Evolutionary conservation across 2,329 filamentous ascomycete species (phyloP).

Genomic region (Gaeumannomyces tritici): DNA sequence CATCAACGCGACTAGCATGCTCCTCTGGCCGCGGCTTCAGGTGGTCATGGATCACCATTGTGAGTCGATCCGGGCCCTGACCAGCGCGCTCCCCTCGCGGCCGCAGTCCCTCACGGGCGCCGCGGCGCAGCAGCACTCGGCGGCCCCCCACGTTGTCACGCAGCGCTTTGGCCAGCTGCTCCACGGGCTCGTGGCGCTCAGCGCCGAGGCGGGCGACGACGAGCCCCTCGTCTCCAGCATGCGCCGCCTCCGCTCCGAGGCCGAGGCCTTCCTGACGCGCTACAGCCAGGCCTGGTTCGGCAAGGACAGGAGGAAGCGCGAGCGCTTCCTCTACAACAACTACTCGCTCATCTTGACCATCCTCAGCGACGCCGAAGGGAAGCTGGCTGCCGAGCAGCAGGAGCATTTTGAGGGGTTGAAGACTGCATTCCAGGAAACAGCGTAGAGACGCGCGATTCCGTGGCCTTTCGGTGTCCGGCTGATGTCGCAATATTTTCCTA

Average conservation of each 20-base stretch:
- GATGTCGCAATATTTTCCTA: background rate
- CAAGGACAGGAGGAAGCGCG: slow-evolving; percentile 66
- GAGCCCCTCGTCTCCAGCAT: slow-evolving; percentile 83
- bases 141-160: slow-evolving; percentile 82
- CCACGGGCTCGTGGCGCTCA: slow-evolving; percentile 73
- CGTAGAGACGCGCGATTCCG: slow-evolving; percentile 9
- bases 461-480: background rate
- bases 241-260: slow-evolving; percentile 65
- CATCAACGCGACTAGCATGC: slow-evolving; percentile 90
- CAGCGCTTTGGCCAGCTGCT: slow-evolving; percentile 93
- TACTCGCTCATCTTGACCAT: slow-evolving; percentile 93
- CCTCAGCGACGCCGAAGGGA: slow-evolving; percentile 67
- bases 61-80: slow-evolving; percentile 66
- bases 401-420: slow-evolving; percentile 63
- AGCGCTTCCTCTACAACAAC: slow-evolving; percentile 90
- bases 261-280: slow-evolving; percentile 73
- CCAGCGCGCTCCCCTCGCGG: slow-evolving; percentile 36
- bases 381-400: slow-evolving; percentile 65
- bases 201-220: slow-evolving; percentile 85
- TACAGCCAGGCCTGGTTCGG: slow-evolving; percentile 61
- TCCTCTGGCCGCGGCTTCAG: slow-evolving; percentile 93
- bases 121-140: slow-evolving; percentile 52
- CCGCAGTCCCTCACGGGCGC: slow-evolving; percentile 19
- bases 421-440: slow-evolving; percentile 42
- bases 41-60: slow-evolving; percentile 88